Conservation (phyloP, 108 stramenopile species). For the Schizochytrium sp. region DNA sequence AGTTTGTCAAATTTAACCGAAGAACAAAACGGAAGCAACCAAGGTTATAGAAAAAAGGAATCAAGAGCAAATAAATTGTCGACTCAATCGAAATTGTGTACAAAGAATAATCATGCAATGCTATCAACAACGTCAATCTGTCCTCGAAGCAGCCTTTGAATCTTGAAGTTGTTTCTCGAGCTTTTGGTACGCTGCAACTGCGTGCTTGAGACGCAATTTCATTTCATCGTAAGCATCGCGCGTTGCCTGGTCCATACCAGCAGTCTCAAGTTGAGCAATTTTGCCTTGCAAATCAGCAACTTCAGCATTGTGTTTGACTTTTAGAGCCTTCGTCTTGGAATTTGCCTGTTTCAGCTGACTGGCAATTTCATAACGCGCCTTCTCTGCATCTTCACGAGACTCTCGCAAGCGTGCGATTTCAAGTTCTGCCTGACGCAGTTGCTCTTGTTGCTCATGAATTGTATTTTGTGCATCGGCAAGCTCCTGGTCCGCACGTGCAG, state of each 20-base stretch:
- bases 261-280: background rate
- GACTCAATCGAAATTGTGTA: no score
- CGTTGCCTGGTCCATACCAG: constrained; percentile 55
- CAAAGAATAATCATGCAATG: no score
- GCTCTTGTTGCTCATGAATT: background rate
- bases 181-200: constrained; percentile 31
- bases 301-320: background rate
- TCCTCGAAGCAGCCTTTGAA: no score
- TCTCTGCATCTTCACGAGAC: background rate
- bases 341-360: background rate
- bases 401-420: background rate
- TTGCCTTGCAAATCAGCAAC: background rate
- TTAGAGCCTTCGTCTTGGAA: background rate
- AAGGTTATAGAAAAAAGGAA: no score
- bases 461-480: background rate
- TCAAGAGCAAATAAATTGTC: no score
- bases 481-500: background rate
- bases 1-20: no score
- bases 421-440: background rate
- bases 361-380: background rate
- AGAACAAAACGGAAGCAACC: no score
- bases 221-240: constrained; percentile 54
- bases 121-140: no score
- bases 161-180: background rate
- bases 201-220: constrained; percentile 55